Evolutionary conservation across 306 rosid genomes (phyloP).

Genomic region (Fragaria ananassa): DNA sequence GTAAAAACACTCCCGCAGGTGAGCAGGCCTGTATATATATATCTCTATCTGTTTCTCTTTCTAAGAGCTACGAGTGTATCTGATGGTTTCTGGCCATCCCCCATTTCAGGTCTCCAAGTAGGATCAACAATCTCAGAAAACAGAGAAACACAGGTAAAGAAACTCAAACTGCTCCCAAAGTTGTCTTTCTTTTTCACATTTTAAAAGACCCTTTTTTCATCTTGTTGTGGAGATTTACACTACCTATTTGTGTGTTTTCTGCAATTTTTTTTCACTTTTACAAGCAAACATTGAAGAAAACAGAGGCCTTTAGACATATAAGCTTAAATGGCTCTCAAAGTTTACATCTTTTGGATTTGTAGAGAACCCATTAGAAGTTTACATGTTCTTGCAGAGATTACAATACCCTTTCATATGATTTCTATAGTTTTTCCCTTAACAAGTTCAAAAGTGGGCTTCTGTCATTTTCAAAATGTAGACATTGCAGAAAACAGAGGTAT

Average conservation of each 20-base stretch:
- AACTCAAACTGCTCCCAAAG: background rate
- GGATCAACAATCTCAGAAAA: conserved; percentile 20
- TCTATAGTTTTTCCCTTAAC: background rate
- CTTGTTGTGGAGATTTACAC: background rate
- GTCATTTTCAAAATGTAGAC: background rate
- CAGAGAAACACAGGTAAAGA: conserved; percentile 24
- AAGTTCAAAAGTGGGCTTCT: background rate
- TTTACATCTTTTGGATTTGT: background rate
- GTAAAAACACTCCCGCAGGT: no score
- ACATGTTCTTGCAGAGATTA: background rate
- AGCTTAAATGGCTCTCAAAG: background rate
- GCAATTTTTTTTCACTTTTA: background rate
- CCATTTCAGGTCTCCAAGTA: conserved; percentile 30
- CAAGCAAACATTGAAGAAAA: background rate
- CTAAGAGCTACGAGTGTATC: background rate
- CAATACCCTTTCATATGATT: background rate
- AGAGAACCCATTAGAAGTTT: background rate
- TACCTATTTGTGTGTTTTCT: background rate
- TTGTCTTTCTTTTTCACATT: background rate
- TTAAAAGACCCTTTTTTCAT: background rate
- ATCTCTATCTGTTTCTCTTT: background rate
- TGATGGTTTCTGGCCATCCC: background rate
- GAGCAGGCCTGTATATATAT: no score
- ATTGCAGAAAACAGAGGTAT: background rate
- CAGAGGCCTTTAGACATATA: background rate